A percentile compares a stretch with the other conserved stretches of the same genome.
Conservation (phyloP, 1,284 basidiomycete genomes). For the Mycena citricolor region DNA sequence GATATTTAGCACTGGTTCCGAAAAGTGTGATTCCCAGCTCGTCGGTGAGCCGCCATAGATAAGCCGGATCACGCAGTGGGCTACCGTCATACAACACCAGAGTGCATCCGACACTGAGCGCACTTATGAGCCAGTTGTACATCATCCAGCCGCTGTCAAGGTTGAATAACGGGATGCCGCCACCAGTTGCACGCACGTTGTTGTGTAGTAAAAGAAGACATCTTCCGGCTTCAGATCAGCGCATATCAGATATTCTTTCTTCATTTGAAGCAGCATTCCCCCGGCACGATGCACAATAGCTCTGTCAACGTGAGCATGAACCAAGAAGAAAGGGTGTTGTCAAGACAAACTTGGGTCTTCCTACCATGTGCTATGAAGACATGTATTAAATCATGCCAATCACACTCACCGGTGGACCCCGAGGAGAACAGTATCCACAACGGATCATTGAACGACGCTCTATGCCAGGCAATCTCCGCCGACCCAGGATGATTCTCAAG, state of each 20-base stretch:
- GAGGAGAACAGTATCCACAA: conserved; percentile 89
- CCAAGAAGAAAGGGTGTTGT: too few species aligned
- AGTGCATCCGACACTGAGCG: conserved; percentile 69
- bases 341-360: conserved; percentile 53
- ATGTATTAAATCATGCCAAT: too few species aligned
- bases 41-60: conserved; percentile 76
- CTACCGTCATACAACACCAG: conserved; percentile 85
- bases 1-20: conserved; percentile 82
- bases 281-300: conserved; percentile 85
- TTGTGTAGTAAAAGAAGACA: conserved; percentile 87
- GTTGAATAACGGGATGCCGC: too few species aligned
- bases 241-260: conserved; percentile 81
- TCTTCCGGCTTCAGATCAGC: conserved; percentile 70
- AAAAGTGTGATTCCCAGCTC: conserved; percentile 77
- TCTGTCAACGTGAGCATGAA: conserved; percentile 38
- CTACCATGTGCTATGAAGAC: conserved; percentile 30
- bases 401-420: conserved; percentile 71
- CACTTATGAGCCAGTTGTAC: conserved; percentile 80
- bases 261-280: conserved; percentile 82
- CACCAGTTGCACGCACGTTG: conserved; percentile 71
- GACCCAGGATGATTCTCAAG: too few species aligned
- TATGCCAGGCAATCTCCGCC: conserved; percentile 60
- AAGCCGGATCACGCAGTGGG: conserved; percentile 69
- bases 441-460: conserved; percentile 76
- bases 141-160: conserved; percentile 78